Percentiles rank a stretch among this genome's conserved stretches.
These are phyloP conservation scores for Monosporascus sp. DNA, from an alignment of 2,329 filamentous ascomycete species.

Conservation along the genomic window DNA sequence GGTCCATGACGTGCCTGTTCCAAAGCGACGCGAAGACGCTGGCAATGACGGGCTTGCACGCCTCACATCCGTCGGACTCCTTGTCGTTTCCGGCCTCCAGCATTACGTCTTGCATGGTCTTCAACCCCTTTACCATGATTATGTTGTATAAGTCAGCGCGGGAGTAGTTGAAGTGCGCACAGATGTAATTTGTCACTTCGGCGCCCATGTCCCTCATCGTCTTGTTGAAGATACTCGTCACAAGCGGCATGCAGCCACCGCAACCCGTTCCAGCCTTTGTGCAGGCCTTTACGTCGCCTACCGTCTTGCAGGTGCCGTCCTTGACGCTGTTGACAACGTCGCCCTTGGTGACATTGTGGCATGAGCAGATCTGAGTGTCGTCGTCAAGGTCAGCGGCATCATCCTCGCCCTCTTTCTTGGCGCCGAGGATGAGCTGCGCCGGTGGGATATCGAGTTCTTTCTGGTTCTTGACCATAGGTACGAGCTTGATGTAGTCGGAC, in stretches of 20 bases:
- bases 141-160: slow-evolving; percentile 89
- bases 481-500: slow-evolving; percentile 81
- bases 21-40: slow-evolving; percentile 77
- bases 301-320: slow-evolving; percentile 72
- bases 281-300: slow-evolving; percentile 79
- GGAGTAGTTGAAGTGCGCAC: slow-evolving; percentile 77
- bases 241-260: slow-evolving; percentile 82
- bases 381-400: slow-evolving; percentile 72
- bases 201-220: slow-evolving; percentile 81
- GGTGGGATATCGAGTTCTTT: slow-evolving; percentile 74
- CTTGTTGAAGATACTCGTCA: slow-evolving; percentile 85
- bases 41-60: slow-evolving; percentile 77
- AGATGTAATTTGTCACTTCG: slow-evolving; percentile 82
- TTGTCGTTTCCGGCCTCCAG: slow-evolving; percentile 65
- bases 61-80: slow-evolving; percentile 73
- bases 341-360: slow-evolving; percentile 86
- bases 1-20: slow-evolving; percentile 77
- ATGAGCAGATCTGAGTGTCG: slow-evolving; percentile 86
- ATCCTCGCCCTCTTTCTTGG: slow-evolving; percentile 67
- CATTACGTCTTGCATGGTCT: slow-evolving; percentile 72
- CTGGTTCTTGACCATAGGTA: slow-evolving; percentile 79
- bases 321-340: slow-evolving; percentile 69
- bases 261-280: slow-evolving; percentile 91
- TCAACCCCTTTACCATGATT: slow-evolving; percentile 72
- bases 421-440: slow-evolving; percentile 76